Conservation (phyloP, 306 rosid species). For the Argentina anserina region DNA sequence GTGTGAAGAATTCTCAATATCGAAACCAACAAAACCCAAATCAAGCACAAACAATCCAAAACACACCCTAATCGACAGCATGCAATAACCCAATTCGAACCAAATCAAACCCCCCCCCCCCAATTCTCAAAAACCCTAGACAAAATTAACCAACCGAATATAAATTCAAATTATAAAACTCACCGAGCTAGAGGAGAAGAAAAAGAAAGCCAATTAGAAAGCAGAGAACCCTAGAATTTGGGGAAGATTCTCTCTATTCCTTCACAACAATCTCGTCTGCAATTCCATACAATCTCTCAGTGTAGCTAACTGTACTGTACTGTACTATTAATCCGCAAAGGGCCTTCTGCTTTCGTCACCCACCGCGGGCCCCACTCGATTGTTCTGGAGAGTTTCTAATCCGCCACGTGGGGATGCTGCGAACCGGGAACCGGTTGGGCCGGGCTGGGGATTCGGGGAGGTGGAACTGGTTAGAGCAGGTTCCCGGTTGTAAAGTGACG, state of each 20-base stretch:
- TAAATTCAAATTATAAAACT: slow-evolving; percentile 11
- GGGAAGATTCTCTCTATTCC: slow-evolving; percentile 56
- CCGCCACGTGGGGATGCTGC: slow-evolving; percentile 37
- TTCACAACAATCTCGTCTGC: slow-evolving; percentile 44
- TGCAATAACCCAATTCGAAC: neutral
- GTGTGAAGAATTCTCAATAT: neutral
- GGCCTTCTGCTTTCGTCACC: slow-evolving; percentile 46
- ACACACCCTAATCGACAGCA: neutral
- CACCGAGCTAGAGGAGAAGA: neutral
- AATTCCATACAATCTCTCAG: slow-evolving; percentile 16
- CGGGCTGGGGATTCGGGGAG: neutral
- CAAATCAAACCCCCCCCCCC: slow-evolving; percentile 8
- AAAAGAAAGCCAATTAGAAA: slow-evolving; percentile 18
- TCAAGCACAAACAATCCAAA: neutral
- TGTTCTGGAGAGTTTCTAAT: neutral
- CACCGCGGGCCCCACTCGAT: slow-evolving; percentile 26
- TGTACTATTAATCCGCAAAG: slow-evolving; percentile 13
- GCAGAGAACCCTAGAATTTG: slow-evolving; percentile 42
- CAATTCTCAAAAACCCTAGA: slow-evolving; percentile 31
- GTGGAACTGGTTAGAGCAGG: slow-evolving; percentile 28
- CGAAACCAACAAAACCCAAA: neutral
- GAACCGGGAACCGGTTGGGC: slow-evolving; percentile 15
- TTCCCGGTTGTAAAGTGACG: slow-evolving; percentile 26
- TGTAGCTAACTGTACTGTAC: neutral
- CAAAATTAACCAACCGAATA: slow-evolving; percentile 15